Conservation (phyloP, 129 eudicot genomes). For the Logfia minima region DNA sequence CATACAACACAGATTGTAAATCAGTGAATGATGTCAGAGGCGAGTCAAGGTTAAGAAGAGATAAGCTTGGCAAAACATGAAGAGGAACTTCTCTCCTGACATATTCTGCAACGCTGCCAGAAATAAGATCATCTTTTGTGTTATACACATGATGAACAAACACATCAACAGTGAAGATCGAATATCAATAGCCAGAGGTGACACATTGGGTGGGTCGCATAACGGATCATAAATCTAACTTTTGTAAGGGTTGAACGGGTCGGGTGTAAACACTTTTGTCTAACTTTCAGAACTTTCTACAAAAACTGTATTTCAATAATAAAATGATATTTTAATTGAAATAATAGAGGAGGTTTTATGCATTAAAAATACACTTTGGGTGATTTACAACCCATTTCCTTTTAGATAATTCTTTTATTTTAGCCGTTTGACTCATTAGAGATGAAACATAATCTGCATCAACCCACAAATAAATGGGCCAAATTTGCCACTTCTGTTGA, state of each 20-base stretch:
- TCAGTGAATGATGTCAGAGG: conserved; percentile 72
- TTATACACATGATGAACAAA: conserved; percentile 20
- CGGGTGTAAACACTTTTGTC: not conserved
- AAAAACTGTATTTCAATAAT: too few relatives aligned
- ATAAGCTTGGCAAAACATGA: conserved; percentile 64
- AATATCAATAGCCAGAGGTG: not conserved
- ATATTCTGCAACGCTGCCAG: conserved; percentile 90
- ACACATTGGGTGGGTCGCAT: not conserved
- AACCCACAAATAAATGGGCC: not conserved
- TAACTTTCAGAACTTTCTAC: too few relatives aligned
- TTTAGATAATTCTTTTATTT: not conserved
- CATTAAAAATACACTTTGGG: not conserved
- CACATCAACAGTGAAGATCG: not conserved
- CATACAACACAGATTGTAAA: conserved; percentile 75
- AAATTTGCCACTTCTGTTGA: not conserved
- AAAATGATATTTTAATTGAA: not conserved
- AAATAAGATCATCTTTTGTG: conserved; percentile 10
- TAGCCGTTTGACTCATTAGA: not conserved
- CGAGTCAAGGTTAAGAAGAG: conserved; percentile 68
- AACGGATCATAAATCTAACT: not conserved
- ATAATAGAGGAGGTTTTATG: not conserved
- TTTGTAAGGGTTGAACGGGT: not conserved
- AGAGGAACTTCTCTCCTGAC: conserved; percentile 93
- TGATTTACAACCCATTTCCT: not conserved
- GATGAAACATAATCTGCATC: not conserved